Evolutionary conservation across 441 rosid species (phyloP).

Genomic region (Jatropha multifida): DNA sequence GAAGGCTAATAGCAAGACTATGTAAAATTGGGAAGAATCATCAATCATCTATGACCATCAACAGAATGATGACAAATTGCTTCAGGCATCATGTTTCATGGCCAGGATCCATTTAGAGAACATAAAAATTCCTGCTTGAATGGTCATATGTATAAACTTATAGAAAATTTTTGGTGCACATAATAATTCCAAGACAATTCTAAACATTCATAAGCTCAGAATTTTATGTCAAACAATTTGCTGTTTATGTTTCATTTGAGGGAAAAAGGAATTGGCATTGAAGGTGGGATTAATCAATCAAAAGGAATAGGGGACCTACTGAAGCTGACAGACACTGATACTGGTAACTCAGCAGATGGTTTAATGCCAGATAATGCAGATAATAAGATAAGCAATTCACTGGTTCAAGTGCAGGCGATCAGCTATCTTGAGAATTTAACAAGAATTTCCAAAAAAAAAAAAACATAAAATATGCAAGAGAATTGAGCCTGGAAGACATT

Average conservation of each 20-base stretch:
- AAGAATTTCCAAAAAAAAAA: not conserved
- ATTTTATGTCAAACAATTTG: not conserved
- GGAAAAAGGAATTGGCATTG: not conserved
- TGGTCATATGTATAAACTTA: not conserved
- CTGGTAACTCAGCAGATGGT: not conserved
- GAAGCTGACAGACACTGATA: not conserved
- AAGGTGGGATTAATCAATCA: not conserved
- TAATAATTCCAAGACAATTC: not conserved
- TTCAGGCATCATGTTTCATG: not conserved
- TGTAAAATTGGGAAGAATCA: not conserved
- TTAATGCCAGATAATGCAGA: not conserved
- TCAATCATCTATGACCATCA: not conserved
- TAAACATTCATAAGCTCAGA: not conserved
- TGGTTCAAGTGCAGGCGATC: not conserved
- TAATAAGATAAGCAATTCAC: not conserved
- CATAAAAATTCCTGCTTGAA: not conserved
- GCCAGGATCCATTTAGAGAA: not conserved
- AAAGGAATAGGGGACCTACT: not conserved
- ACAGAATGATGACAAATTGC: not conserved
- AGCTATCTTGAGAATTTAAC: too few relatives aligned
- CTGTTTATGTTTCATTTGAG: not conserved
- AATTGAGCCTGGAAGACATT: constrained; percentile 20
- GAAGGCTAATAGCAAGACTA: not conserved
- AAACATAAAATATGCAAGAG: not conserved
- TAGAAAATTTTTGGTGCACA: not conserved